Conservation (phyloP, 495 filamentous ascomycete genomes). For the Penicillium simplicissimum region DNA sequence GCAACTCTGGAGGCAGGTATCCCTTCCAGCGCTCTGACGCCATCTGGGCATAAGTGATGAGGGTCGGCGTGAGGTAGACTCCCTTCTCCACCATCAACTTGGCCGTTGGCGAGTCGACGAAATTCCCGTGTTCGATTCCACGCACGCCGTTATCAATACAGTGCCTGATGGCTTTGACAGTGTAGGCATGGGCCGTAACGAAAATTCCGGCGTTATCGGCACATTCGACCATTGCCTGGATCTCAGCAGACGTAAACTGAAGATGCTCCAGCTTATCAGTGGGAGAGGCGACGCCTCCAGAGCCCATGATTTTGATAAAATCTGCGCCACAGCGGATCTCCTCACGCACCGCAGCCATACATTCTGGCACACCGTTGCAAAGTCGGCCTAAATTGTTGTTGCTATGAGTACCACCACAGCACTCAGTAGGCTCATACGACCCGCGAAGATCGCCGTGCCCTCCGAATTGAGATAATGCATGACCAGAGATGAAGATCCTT, state of each 20-base stretch:
- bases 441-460: slow-evolving; percentile 53
- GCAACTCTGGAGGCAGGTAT: slow-evolving; percentile 43
- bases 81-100: slow-evolving; percentile 46
- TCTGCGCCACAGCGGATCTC: slow-evolving; percentile 53
- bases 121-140: slow-evolving; percentile 59
- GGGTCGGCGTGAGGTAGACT: slow-evolving; percentile 53
- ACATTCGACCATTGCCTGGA: slow-evolving; percentile 49
- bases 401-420: slow-evolving; percentile 42
- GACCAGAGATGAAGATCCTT: slow-evolving; percentile 47
- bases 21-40: slow-evolving; percentile 39
- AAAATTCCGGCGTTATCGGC: slow-evolving; percentile 50
- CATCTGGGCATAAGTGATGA: slow-evolving; percentile 54
- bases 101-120: slow-evolving; percentile 53
- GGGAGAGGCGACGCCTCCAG: slow-evolving; percentile 54
- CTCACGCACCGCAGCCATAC: slow-evolving; percentile 50
- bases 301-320: slow-evolving; percentile 61
- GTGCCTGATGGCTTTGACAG: slow-evolving; percentile 49
- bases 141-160: slow-evolving; percentile 55
- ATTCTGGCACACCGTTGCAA: slow-evolving; percentile 53
- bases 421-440: slow-evolving; percentile 36
- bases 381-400: slow-evolving; percentile 38
- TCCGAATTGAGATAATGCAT: slow-evolving; percentile 54
- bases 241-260: slow-evolving; percentile 55
- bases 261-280: slow-evolving; percentile 50
- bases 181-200: slow-evolving; percentile 60